A percentile compares a stretch with the other conserved stretches of the same genome.
Evolutionary conservation across 768 basidiomycete species (phyloP).

Genomic region (Tricholomella constricta): DNA sequence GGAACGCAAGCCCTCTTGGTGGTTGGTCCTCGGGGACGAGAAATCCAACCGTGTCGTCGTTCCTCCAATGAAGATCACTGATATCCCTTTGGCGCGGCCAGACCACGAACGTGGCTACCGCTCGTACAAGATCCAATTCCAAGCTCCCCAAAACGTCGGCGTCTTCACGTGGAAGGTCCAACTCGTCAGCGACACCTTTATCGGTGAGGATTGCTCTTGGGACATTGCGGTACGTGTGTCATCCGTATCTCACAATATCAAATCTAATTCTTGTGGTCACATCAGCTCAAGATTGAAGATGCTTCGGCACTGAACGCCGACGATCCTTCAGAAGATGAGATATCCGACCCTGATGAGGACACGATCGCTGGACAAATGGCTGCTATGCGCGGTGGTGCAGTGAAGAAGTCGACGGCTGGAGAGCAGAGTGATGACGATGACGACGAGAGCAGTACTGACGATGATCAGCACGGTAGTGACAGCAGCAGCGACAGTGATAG

Average conservation of each 20-base stretch:
- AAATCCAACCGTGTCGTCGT: constrained; percentile 85
- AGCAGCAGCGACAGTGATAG: constrained; percentile 46
- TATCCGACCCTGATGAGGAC: constrained; percentile 98
- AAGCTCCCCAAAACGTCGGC: constrained; percentile 84
- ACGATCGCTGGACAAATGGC: constrained; percentile 97
- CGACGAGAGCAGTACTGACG: constrained; percentile 53
- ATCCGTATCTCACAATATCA: neutral
- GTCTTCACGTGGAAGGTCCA: constrained; percentile 88
- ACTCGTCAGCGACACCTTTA: constrained; percentile 84
- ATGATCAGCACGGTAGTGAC: constrained; percentile 51
- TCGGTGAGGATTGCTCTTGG: constrained; percentile 73
- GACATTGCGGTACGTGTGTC: constrained; percentile 67
- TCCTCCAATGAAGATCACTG: constrained; percentile 79
- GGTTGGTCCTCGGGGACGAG: constrained; percentile 87
- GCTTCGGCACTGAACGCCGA: constrained; percentile 55
- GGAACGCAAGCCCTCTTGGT: constrained; percentile 91
- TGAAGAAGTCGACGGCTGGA: constrained; percentile 60
- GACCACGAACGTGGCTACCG: constrained; percentile 63
- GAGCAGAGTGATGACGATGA: constrained; percentile 58
- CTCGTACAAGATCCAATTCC: constrained; percentile 91
- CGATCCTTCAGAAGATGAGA: constrained; percentile 82
- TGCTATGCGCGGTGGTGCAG: constrained; percentile 84
- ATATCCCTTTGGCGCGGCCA: constrained; percentile 67
- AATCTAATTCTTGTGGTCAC: constrained; percentile 13
- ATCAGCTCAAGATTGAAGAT: constrained; percentile 84